phyloP scores from a whole-genome alignment of 768 basidiomycete genomes.

The Mycena albidolilacea region DNA sequence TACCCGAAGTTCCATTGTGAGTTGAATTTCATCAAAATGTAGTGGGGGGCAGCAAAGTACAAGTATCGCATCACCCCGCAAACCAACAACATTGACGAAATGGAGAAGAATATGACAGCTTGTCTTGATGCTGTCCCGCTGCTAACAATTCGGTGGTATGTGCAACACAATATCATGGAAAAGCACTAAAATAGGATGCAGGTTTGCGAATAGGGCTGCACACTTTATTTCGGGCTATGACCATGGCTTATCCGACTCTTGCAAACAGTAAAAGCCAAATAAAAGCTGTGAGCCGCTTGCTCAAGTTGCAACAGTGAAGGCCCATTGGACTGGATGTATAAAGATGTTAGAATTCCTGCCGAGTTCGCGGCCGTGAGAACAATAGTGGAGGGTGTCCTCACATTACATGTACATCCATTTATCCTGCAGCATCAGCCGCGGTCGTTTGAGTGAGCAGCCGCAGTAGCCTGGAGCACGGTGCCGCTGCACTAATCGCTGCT shows the following conservation, averaged over 20 bases:
- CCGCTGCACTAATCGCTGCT: too few relatives aligned
- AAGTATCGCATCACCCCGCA: not conserved
- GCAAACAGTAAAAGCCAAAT: too few relatives aligned
- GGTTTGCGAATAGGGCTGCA: slow-evolving; percentile 43
- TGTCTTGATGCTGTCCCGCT: slow-evolving; percentile 5
- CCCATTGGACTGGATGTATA: too few relatives aligned
- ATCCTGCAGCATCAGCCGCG: too few relatives aligned
- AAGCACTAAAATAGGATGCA: slow-evolving; percentile 3
- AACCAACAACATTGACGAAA: not conserved
- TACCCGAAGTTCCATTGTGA: slow-evolving; percentile 17
- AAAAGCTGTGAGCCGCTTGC: too few relatives aligned
- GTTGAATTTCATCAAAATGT: slow-evolving; percentile 18
- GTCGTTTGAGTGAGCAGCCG: too few relatives aligned
- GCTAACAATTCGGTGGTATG: not conserved
- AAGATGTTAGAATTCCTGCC: too few relatives aligned
- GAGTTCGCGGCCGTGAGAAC: too few relatives aligned
- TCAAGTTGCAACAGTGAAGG: too few relatives aligned
- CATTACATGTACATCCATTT: too few relatives aligned
- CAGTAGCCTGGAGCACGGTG: too few relatives aligned
- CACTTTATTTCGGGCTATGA: slow-evolving; percentile 39
- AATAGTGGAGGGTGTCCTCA: too few relatives aligned
- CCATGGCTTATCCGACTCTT: slow-evolving; percentile 40
- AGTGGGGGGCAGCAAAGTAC: slow-evolving; percentile 4
- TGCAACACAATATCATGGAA: not conserved
- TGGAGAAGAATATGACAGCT: not conserved